Base-by-base conservation (phyloP, 2,329 filamentous ascomycete genomes). In the Pseudocercospora ulei region DNA sequence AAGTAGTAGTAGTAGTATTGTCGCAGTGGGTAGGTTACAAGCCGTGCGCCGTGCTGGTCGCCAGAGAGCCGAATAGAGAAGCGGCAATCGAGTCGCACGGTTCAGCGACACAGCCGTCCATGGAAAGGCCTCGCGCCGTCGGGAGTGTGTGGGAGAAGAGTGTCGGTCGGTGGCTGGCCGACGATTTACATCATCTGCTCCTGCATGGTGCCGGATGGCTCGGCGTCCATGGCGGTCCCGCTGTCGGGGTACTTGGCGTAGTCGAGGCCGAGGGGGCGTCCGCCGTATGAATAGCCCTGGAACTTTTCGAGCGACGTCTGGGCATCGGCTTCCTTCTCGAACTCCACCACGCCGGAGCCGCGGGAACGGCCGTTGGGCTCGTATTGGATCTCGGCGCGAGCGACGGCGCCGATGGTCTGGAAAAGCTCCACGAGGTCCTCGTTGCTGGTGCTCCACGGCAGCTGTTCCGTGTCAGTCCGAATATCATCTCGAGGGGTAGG, bases 331-430 rank as follows among this genome's bases (percentile, higher is more conserved):
- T 76, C 67, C 38, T 66, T 75, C 58, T 92, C 84, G 60, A 98
- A 96, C 47, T 90, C 80, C 39, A 98, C 90, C n/a, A 98, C 90
- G 59, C 90, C 90, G 43, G 83, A 90, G 49, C 90, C 90, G 49
- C 86, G 82, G 44, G 90, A 98, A 54, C 90, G 83, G 29, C 90
- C 90, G 56, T 92, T 96, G 3, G 84, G 82, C 63, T 98, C 90
- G 58, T 98, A 96, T 65, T 98, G 90, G 41, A 98, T 96, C 66
- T 98, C 90, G n/a, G 90, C 90, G 56, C 90, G 86, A 56, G 95
- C 86, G 43, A 98, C 90, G 63, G 94, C 94, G 49, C 90, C 90
- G 57, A 98, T 98, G 7, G 90, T 98, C 11, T 82, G 87, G 69
- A 98, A 98, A 12, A 98, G 73, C 61, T 98, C 90, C 41, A 96